A percentile compares a stretch with the other conserved stretches of the same genome.
Conservation (phyloP, 176 grass and related monocot species). For the Avena atlantica region DNA sequence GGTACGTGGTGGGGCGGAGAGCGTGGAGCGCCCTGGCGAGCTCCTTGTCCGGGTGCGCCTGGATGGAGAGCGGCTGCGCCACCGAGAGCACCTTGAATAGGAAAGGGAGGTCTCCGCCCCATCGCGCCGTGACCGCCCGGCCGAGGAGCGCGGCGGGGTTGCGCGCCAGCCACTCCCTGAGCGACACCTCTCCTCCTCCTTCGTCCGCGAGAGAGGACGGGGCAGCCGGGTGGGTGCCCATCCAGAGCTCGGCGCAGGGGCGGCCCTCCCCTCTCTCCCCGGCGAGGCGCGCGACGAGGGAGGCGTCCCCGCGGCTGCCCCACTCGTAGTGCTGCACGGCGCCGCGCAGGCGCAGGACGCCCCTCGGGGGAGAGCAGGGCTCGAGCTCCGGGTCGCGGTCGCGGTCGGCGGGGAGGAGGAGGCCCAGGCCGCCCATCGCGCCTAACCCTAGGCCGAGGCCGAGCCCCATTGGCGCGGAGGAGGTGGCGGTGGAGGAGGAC, state of each 20-base stretch:
- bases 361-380: background rate
- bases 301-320: slow-evolving; percentile 61
- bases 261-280: background rate
- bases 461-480: slow-evolving; percentile 23
- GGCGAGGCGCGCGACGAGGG: slow-evolving; percentile 70
- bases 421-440: slow-evolving; percentile 25
- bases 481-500: slow-evolving; percentile 45
- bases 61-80: slow-evolving; percentile 89
- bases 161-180: slow-evolving; percentile 69
- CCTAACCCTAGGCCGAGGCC: slow-evolving; percentile 24
- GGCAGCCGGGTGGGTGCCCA: slow-evolving; percentile 84
- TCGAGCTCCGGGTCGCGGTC: background rate
- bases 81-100: slow-evolving; percentile 97
- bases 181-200: slow-evolving; percentile 23
- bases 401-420: slow-evolving; percentile 4
- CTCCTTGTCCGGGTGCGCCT: slow-evolving; percentile 90
- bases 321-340: slow-evolving; percentile 93
- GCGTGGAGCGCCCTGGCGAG: slow-evolving; percentile 76
- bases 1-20: slow-evolving; percentile 69
- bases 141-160: slow-evolving; percentile 68
- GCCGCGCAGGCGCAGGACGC: slow-evolving; percentile 54
- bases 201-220: slow-evolving; percentile 55
- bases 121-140: slow-evolving; percentile 52
- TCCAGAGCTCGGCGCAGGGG: slow-evolving; percentile 90
- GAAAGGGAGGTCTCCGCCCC: slow-evolving; percentile 88